Base-by-base conservation (phyloP, 225 moss, liverwort and hornwort genomes). In the Anthoceros angustus region DNA sequence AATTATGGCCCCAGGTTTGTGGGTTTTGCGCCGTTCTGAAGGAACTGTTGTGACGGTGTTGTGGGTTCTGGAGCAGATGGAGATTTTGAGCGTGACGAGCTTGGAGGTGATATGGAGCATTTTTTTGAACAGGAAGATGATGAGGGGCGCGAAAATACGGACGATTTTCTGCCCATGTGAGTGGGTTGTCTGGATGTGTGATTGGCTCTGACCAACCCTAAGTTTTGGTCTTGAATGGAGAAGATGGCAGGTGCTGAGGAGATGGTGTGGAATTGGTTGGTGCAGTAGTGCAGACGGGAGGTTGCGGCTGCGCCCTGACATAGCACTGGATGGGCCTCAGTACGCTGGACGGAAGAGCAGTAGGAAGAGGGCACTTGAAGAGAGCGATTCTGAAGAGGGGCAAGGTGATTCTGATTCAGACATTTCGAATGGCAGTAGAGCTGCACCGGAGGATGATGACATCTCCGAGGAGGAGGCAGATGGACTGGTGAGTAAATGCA, bases 341-440 rank as follows among this genome's bases (percentile, higher is more conserved):
- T 95, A 95, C 25, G 73, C 77, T 24, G 94, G 94, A 10, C 90
- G 74, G 70, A 85, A 79, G 73, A 86, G 78, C 67, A 85, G 75
- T 46, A 77, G 94, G 26, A 80, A 82, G 72, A 71, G 74, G 67
- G 75, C 75, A 16, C 71, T 85, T 21, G 85, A 77, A 62, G 79
- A 40, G 25, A 65, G 61, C 7, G 72, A 76, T 0, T 68, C 62
- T 39, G 40, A 48, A 6, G 77, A 75, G 23, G 71, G 43, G 24
- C 76, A 72, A 61, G 65, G 60, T 62, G 71, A 26, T 16, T 32
- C 42, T 25, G 72, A 77, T 24, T 8, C 39, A 26, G 61, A 66
- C 42, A 61, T 26, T 11, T 60, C 73, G 68, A 32, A 70, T 32
- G 64, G 48, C 14, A 74, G 70, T 9, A 42, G 70, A 60, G 70